These are phyloP conservation scores for Omphalotus olearius DNA, from an alignment of 1,284 basidiomycete genomes.

Conservation along the genomic window DNA sequence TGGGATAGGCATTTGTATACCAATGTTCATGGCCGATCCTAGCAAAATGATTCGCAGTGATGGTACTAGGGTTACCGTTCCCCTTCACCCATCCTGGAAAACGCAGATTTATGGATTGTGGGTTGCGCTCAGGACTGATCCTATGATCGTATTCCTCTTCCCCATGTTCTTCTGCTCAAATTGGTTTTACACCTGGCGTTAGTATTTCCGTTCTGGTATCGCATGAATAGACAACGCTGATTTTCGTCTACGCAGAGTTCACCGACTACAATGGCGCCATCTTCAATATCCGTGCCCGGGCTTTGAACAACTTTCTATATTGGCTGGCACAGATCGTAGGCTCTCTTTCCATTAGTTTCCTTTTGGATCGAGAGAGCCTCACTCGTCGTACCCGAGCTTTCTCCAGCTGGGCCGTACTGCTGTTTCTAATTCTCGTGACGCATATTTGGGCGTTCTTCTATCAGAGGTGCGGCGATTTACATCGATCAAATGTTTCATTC, in stretches of 20 bases:
- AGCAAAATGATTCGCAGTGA: conserved; percentile 65
- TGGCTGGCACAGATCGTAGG: conserved; percentile 66
- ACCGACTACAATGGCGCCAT: conserved; percentile 18
- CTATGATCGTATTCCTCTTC: conserved; percentile 54
- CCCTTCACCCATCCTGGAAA: conserved; percentile 70
- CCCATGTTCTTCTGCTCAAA: conserved; percentile 73
- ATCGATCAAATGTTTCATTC: neutral
- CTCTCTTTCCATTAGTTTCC: conserved; percentile 54
- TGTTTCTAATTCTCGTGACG: conserved; percentile 56
- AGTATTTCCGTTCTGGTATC: conserved; percentile 20
- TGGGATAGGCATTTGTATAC: conserved; percentile 58
- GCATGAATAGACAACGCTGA: neutral
- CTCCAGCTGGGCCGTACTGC: conserved; percentile 54
- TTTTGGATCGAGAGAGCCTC: conserved; percentile 53
- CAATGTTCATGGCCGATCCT: conserved; percentile 66
- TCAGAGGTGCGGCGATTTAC: conserved; percentile 43
- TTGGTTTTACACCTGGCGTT: conserved; percentile 77
- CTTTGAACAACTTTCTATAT: conserved; percentile 66
- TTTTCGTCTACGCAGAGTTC: conserved; percentile 8
- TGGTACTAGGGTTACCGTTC: conserved; percentile 57
- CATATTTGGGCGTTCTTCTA: conserved; percentile 70
- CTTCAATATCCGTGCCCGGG: conserved; percentile 38
- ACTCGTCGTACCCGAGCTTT: conserved; percentile 61
- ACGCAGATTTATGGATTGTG: conserved; percentile 48
- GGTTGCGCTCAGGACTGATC: conserved; percentile 50